Evolutionary conservation across 2,329 filamentous ascomycete genomes (phyloP).

Genomic region (Escovopsis sp.): DNA sequence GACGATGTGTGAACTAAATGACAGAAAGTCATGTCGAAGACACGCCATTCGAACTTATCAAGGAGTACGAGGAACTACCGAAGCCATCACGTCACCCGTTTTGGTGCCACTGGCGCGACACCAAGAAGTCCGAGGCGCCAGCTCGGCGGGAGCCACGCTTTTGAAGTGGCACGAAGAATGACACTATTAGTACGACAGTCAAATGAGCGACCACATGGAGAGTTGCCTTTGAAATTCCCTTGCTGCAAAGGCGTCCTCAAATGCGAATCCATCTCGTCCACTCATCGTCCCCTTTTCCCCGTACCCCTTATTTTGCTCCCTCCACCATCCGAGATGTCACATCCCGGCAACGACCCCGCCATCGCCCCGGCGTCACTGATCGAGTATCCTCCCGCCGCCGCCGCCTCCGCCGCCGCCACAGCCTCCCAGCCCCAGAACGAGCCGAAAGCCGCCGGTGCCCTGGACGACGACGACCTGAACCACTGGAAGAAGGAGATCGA

Average conservation of each 20-base stretch:
- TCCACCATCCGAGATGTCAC: constrained; percentile 1
- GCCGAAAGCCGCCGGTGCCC: constrained; percentile 13
- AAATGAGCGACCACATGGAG: too few species aligned
- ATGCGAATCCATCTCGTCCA: neutral
- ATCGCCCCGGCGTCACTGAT: neutral
- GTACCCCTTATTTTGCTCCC: too few species aligned
- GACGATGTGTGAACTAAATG: neutral
- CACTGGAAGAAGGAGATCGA: constrained; percentile 31
- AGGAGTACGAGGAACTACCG: too few species aligned
- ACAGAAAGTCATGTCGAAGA: neutral
- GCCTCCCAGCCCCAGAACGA: neutral
- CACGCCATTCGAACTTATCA: too few species aligned
- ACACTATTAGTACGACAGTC: too few species aligned
- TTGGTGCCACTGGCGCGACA: neutral
- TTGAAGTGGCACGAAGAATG: neutral
- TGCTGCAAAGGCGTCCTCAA: neutral
- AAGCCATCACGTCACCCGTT: too few species aligned
- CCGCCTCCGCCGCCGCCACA: neutral
- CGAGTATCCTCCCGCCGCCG: neutral
- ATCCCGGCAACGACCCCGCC: constrained; percentile 1
- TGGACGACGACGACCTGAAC: constrained; percentile 28
- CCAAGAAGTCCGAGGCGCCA: neutral
- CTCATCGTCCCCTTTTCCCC: neutral
- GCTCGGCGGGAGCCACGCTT: neutral
- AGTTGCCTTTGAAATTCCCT: too few species aligned